These are phyloP conservation scores for Candida tibetensis DNA, from an alignment of 805 yeast genomes.

Conservation along the genomic window DNA sequence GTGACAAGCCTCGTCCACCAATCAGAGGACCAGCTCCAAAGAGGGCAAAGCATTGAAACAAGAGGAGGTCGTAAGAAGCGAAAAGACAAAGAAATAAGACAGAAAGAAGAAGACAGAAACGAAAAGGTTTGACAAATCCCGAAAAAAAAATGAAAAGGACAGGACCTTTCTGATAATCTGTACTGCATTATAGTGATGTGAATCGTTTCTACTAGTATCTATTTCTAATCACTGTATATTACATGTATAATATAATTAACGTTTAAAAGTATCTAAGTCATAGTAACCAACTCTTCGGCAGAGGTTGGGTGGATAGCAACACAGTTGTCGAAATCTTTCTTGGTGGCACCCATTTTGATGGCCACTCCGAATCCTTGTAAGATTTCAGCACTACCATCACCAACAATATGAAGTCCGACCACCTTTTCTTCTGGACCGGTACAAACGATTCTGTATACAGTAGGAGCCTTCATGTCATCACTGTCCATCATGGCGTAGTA, in stretches of 20 bases:
- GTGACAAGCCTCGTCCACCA: constrained; percentile 67
- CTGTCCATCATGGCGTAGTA: constrained; percentile 76
- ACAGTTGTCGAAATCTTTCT: constrained; percentile 89
- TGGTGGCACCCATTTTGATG: constrained; percentile 98
- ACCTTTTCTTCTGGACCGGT: constrained; percentile 86
- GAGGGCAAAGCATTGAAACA: constrained; percentile 25
- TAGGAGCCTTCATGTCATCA: constrained; percentile 74
- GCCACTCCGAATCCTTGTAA: constrained; percentile 99
- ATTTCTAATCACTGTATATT: too few relatives aligned
- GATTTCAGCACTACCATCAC: constrained; percentile 88
- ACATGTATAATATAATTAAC: neutral
- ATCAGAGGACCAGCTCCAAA: constrained; percentile 46
- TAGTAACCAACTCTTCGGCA: constrained; percentile 95
- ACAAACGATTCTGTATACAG: constrained; percentile 78
- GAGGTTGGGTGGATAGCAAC: constrained; percentile 99
- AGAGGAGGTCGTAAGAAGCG: neutral
- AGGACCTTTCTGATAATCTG: too few relatives aligned
- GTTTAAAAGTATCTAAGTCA: constrained; percentile 34
- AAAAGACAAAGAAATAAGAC: neutral
- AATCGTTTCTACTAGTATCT: too few relatives aligned
- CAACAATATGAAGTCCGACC: constrained; percentile 91
- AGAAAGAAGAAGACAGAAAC: too few relatives aligned
- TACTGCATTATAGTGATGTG: too few relatives aligned
- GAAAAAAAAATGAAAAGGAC: too few relatives aligned
- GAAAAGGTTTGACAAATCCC: too few relatives aligned